Evolutionary conservation across 2,329 filamentous ascomycete genomes (phyloP).

Genomic region (Fusarium cicatricum): DNA sequence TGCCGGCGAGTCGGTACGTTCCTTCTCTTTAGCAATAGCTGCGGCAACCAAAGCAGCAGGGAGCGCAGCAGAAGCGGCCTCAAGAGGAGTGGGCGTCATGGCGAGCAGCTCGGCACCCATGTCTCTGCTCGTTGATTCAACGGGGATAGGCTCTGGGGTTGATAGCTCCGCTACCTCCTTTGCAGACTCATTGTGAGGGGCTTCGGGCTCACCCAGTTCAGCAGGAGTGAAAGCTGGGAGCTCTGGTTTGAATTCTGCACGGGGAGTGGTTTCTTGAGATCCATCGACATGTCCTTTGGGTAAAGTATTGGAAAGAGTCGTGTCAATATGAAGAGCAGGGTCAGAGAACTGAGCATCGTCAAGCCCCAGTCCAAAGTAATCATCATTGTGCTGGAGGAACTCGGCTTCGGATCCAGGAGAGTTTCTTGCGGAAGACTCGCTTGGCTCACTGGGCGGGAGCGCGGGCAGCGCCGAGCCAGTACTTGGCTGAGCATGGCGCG

Average conservation of each 20-base stretch:
- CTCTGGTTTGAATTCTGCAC: conserved; percentile 56
- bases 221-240: conserved; percentile 30
- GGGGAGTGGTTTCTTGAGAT: conserved; percentile 75
- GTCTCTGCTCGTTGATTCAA: conserved; percentile 54
- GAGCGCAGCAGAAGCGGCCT: conserved; percentile 38
- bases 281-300: conserved; percentile 59
- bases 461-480: conserved; percentile 56
- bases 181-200: not conserved
- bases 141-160: conserved; percentile 50
- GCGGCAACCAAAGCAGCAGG: conserved; percentile 36
- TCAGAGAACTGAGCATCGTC: conserved; percentile 29
- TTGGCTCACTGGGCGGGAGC: conserved; percentile 57
- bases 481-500: conserved; percentile 50
- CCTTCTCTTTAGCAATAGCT: conserved; percentile 38
- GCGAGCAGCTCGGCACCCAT: conserved; percentile 54
- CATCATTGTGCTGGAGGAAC: conserved; percentile 38
- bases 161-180: conserved; percentile 1
- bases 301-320: conserved; percentile 43
- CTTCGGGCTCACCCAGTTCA: not conserved
- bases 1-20: conserved; percentile 17
- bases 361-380: conserved; percentile 40
- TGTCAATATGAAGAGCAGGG: conserved; percentile 52
- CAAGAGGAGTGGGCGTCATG: conserved; percentile 48
- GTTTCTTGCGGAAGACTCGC: conserved; percentile 48
- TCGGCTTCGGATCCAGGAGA: conserved; percentile 47